Evolutionary conservation across 208 protist genomes (phyloP).

Genomic region (Leishmania tropica): DNA sequence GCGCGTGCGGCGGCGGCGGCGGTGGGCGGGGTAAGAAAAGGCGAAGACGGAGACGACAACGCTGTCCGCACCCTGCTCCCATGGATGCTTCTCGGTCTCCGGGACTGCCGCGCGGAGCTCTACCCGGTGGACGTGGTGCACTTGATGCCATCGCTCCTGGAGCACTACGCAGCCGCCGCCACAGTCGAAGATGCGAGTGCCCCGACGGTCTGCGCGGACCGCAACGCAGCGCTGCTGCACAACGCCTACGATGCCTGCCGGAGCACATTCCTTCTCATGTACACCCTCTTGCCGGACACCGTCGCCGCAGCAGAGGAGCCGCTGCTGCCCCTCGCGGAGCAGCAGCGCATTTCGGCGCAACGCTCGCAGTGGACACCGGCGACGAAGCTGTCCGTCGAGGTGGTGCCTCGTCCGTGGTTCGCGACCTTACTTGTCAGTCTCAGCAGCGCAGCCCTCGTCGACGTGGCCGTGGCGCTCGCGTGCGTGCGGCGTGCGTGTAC

Average conservation of each 20-base stretch:
- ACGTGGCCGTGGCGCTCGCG: constrained; percentile 48
- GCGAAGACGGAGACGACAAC: neutral
- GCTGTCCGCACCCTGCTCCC: constrained; percentile 41
- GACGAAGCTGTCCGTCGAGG: constrained; percentile 45
- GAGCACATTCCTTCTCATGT: constrained; percentile 70
- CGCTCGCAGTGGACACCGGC: constrained; percentile 53
- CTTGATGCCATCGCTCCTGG: constrained; percentile 48
- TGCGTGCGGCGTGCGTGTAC: constrained; percentile 47
- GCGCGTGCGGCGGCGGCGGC: neutral
- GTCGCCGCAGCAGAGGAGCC: neutral
- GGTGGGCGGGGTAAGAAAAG: neutral
- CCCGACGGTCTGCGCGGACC: neutral
- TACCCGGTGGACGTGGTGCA: constrained; percentile 80
- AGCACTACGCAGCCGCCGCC: constrained; percentile 24
- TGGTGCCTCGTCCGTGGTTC: constrained; percentile 56
- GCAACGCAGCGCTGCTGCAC: constrained; percentile 40
- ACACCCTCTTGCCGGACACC: constrained; percentile 26
- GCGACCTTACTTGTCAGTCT: constrained; percentile 53
- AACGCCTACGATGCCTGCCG: constrained; percentile 76
- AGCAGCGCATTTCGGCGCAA: constrained; percentile 8
- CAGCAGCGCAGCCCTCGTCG: constrained; percentile 40
- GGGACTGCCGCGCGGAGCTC: constrained; percentile 37
- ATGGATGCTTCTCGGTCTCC: constrained; percentile 59
- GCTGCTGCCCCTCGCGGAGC: constrained; percentile 9
- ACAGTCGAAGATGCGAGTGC: neutral